phyloP scores from a whole-genome alignment of 1,284 basidiomycete species.

The Afroboletus lepidellus region DNA sequence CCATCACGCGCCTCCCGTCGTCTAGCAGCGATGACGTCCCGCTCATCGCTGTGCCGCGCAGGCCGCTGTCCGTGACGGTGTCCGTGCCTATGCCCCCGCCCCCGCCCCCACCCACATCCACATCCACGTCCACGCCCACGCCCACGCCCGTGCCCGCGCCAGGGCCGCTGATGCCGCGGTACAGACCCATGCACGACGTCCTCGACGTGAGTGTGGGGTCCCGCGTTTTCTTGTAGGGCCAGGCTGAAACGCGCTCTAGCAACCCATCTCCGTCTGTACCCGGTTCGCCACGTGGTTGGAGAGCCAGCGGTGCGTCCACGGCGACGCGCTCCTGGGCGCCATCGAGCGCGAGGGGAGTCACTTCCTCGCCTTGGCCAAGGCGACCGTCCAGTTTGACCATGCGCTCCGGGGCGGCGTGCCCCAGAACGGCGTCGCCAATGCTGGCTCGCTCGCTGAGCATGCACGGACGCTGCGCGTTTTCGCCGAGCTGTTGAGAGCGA shows the following conservation, averaged over 20 bases:
- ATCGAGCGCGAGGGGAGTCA: constrained; percentile 21
- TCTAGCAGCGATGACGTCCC: too few relatives aligned
- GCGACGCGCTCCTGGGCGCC: constrained; percentile 5
- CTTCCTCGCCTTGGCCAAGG: constrained; percentile 18
- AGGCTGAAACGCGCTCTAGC: constrained; percentile 4
- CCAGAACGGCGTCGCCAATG: neutral
- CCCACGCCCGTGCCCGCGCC: too few relatives aligned
- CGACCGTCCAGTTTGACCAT: constrained; percentile 18
- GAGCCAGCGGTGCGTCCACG: constrained; percentile 4
- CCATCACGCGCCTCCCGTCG: neutral
- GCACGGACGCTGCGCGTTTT: constrained; percentile 19
- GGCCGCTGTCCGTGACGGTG: too few relatives aligned
- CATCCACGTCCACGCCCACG: too few relatives aligned
- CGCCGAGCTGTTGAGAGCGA: constrained; percentile 14
- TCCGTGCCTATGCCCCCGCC: neutral
- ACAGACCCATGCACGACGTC: neutral
- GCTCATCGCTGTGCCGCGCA: too few relatives aligned
- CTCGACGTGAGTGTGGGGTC: constrained; percentile 15
- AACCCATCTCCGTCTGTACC: constrained; percentile 12
- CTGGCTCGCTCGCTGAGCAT: constrained; percentile 2
- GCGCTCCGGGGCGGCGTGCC: constrained; percentile 9
- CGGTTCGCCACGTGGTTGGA: constrained; percentile 25
- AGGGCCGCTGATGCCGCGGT: neutral
- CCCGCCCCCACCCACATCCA: neutral
- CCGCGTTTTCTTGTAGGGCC: neutral